Evolutionary conservation across 2,329 filamentous ascomycete species (phyloP), one percentile per base, ranked within the genome.

Genomic region (Teratosphaeria nubilosa): DNA sequence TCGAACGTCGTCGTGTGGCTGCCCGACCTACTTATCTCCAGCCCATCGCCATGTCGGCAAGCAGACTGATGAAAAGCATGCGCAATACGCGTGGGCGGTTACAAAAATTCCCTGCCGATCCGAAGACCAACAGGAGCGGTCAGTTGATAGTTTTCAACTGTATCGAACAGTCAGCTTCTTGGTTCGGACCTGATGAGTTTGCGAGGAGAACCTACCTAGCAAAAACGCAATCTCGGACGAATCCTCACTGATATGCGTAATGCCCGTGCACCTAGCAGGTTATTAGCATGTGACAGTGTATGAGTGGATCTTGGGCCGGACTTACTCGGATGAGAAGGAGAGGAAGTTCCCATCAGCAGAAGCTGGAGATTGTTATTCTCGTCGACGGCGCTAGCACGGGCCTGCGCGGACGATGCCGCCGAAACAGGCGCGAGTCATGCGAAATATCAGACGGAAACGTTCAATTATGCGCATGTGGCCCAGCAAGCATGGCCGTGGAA

Each of bases 151-250:
- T 88, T 88, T 88, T 88, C 86, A 89, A 88, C 86, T 57, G 56
- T n/a, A n/a, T n/a, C n/a, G n/a, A n/a, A n/a, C 16, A 45, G 37
- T 45, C 37, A 45, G 37, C 37, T 45, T 45, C 37, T 13, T 45
- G 37, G 13, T n/a, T 16, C 16, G 6, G 37, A 45, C 37, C 16
- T 16, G 37, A 16, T 16, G 6, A 16, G 25, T 5, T 6, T 20
- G 20, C 30, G 32, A 53, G 13, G 25, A 14, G n/a, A 13, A 27
- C 30, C n/a, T 20, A 53, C 24, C 86, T 88, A 90, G 87, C 87
- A 90, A 90, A 88, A 89, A 89, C 81, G 82, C 82, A 82, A 83
- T 84, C 86, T 90, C 87, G 84, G 87, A 90, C 85, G 82, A 85
- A 86, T 89, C 87, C 84, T 91, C 87, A 90, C 85, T 86, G 85